Evolutionary conservation across 768 basidiomycete species (phyloP), one percentile per base, ranked within the genome.

Genomic region (Tylopilus vinaceipallidus): DNA sequence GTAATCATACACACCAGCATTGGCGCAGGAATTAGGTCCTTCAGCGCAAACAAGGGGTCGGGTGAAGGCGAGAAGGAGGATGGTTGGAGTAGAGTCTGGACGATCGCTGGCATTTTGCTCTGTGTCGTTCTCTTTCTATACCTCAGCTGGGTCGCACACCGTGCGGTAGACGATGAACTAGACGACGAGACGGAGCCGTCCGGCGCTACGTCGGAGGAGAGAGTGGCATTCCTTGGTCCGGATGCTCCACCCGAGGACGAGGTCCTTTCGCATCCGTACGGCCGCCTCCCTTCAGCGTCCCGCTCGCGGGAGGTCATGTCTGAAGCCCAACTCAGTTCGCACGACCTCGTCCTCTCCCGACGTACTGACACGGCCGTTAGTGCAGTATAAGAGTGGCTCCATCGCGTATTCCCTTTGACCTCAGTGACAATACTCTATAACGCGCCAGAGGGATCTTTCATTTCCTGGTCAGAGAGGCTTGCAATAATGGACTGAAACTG

Each of bases 1-100:
- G 82, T 95, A 59, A 84, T 91, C 68, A 78, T 95, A 42, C 93
- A 95, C 73, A 95, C 93, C 32, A 86, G 82, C 57, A 79, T 95
- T 60, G 94, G 94, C 35, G 82, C 83, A 27, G 86, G 86, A 20
- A 88, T 94, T 61, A 85, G 85, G 59, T 89, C 86, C n/a, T 93
- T 93, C 69, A 57, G 66, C 11, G 52, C 57, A 14, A 79, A 81
- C 62, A 80, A 81, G 57, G 80, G 64, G 68, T 55, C 53, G 17
- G 29, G 59, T 62, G 19, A 61, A 52, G 34, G 64, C 69, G 72
- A 63, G 36, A 42, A 72, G 41, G 73, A 75, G 26, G 74, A 77
- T 38, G 63, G 73, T 19, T 79, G 81, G 62, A 74, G 79, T 55
- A 65, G 68, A 47, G 71, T 81, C 61, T 88, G 79, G 77, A 86